A percentile compares a stretch with the other conserved stretches of the same genome.
Conservation (phyloP, 108 stramenopile genomes). For the Poteriospumella lacustris region DNA sequence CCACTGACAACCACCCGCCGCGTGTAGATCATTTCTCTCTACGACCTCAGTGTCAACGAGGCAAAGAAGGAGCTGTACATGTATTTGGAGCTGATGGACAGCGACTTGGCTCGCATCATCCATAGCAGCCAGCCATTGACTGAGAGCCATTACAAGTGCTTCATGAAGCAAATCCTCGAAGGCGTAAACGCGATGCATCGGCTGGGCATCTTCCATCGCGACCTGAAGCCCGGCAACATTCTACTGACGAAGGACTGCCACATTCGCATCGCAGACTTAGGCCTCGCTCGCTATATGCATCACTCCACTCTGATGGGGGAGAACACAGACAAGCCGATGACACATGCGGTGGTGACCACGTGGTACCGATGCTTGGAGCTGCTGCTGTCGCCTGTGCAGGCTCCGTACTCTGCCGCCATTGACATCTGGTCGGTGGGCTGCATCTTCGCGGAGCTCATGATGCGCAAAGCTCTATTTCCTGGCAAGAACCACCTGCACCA, state of each 20-base stretch:
- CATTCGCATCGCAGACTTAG: slow-evolving; percentile 49
- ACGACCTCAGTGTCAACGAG: background rate
- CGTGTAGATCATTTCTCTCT: background rate
- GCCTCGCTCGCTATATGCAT: slow-evolving; percentile 46
- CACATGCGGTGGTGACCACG: slow-evolving; percentile 52
- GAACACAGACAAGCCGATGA: slow-evolving; percentile 23
- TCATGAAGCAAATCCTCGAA: slow-evolving; percentile 38
- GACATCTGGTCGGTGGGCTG: slow-evolving; percentile 56
- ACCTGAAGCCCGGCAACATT: slow-evolving; percentile 86
- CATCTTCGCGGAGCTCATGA: slow-evolving; percentile 42
- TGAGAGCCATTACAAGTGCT: slow-evolving; percentile 37
- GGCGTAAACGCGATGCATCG: slow-evolving; percentile 36
- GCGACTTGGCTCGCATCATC: slow-evolving; percentile 58
- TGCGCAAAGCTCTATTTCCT: slow-evolving; percentile 27
- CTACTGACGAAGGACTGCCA: slow-evolving; percentile 34
- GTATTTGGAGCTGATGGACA: slow-evolving; percentile 44
- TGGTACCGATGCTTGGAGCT: slow-evolving; percentile 51
- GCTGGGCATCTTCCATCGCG: slow-evolving; percentile 56
- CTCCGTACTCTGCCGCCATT: slow-evolving; percentile 30
- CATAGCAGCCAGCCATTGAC: background rate
- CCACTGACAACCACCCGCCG: background rate
- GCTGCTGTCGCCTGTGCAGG: slow-evolving; percentile 23
- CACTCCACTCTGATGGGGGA: slow-evolving; percentile 19
- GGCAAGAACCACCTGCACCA: slow-evolving; percentile 36
- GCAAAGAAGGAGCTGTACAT: slow-evolving; percentile 34